Evolutionary conservation across 805 yeast genomes (phyloP), one percentile per base, ranked within the genome.

Genomic region (Sugiyamaella chiloensis): DNA sequence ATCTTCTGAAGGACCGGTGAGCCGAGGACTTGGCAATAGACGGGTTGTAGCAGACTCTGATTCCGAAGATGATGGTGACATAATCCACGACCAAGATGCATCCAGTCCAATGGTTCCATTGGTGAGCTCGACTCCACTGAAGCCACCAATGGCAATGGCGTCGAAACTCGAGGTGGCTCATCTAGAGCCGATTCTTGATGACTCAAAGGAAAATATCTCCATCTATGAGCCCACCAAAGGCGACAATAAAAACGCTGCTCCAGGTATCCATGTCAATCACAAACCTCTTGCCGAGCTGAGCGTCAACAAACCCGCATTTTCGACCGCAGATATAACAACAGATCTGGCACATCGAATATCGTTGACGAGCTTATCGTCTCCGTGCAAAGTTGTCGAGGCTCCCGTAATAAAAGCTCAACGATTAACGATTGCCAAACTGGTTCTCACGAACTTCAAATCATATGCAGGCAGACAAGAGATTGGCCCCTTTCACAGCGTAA

Each of bases 391-490:
- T 19, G 37, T 19, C 21, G 21, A 34, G 20, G 21, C 37, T 5
- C 20, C 19, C 4, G 20, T 34, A 16, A 19, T 34, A 19, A 34
- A 34, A 7, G 44, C 45, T 21, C 53, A 50, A 43, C 71, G 99
- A 41, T 66, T 93, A 21, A 93, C 87, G 5, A 90, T 93, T 39
- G 71, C 81, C 39, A 79, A 80, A 55, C 66, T 93, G 23, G 84
- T 83, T 1, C 72, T 95, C 35, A 81, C 83, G 1, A 85, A 93
- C 63, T 93, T 93, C 76, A 93, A 93, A 63, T 89, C 97, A 0
- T 93, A 93, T 63, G 98, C 97, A 0, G 99, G 99, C 0, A 70
- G 75, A 14, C 98, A 93, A 67, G 79, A 79, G 5, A 86, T 93
- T 43, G 99, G 99, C 0, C 99, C 99, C 0, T 93, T 93, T 66